Evolutionary conservation across 176 grass and related monocot species (phyloP).

Genomic region (Paspalum notatum): DNA sequence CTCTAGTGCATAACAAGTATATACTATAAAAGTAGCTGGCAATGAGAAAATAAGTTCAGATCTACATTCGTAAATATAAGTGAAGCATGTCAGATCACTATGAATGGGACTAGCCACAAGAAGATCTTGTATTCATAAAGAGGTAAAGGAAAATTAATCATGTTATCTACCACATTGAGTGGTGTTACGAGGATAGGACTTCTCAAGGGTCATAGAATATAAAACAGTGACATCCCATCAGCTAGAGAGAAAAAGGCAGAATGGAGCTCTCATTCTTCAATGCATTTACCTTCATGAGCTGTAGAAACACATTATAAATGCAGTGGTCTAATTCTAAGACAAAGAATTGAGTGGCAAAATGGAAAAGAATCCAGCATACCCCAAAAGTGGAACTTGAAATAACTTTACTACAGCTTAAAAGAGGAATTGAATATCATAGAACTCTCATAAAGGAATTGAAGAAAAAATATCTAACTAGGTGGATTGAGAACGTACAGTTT

Average conservation of each 20-base stretch:
- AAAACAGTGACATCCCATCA: background rate
- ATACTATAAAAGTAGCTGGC: background rate
- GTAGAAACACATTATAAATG: conserved; percentile 9
- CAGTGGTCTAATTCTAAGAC: background rate
- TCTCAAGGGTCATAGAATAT: background rate
- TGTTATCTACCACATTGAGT: conserved; percentile 12
- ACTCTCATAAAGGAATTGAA: background rate
- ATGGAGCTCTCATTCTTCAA: background rate
- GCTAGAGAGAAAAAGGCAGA: conserved; percentile 5
- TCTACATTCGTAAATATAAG: background rate
- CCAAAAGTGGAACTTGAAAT: background rate
- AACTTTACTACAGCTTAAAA: background rate
- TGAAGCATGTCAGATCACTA: background rate
- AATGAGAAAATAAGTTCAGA: conserved; percentile 7
- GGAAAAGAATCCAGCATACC: background rate
- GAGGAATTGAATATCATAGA: background rate
- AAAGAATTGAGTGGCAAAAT: background rate
- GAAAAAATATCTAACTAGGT: background rate
- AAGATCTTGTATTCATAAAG: background rate
- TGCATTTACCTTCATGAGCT: background rate
- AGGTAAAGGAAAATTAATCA: background rate
- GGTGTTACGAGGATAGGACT: background rate
- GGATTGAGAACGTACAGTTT: conserved; percentile 63
- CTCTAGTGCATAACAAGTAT: background rate
- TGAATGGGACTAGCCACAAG: background rate